A percentile compares a stretch with the other conserved stretches of the same genome.
These are phyloP conservation scores for Carex myosuroides DNA, from an alignment of 176 grass and related monocot genomes.

Conservation along the genomic window DNA sequence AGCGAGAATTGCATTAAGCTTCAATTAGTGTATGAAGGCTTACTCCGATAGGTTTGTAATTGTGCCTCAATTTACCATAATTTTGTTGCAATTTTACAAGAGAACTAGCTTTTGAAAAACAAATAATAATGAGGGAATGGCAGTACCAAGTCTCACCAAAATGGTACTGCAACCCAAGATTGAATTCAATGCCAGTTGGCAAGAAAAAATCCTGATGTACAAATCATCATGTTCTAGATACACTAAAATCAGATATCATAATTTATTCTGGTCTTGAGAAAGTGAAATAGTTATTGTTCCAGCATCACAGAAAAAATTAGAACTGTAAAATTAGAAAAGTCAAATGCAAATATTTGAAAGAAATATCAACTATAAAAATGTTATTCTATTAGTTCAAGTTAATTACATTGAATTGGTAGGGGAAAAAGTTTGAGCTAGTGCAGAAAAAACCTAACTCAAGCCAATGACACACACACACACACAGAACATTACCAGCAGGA, in stretches of 20 bases:
- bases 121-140: neutral
- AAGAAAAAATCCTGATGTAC: neutral
- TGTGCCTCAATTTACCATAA: neutral
- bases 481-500: neutral
- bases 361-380: neutral
- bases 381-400: neutral
- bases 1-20: neutral
- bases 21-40: neutral
- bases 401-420: neutral
- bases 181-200: neutral
- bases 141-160: neutral
- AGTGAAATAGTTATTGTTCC: neutral
- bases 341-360: neutral
- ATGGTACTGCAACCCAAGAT: neutral
- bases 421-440: neutral
- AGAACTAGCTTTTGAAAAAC: neutral
- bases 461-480: neutral
- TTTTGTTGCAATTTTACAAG: neutral
- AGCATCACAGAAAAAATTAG: neutral
- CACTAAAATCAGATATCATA: neutral
- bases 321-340: neutral
- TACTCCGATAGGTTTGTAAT: neutral
- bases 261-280: neutral
- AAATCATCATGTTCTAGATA: neutral
- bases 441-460: neutral